Conservation (phyloP, 352 stramenopile genomes). For the Phytophthora pini region DNA sequence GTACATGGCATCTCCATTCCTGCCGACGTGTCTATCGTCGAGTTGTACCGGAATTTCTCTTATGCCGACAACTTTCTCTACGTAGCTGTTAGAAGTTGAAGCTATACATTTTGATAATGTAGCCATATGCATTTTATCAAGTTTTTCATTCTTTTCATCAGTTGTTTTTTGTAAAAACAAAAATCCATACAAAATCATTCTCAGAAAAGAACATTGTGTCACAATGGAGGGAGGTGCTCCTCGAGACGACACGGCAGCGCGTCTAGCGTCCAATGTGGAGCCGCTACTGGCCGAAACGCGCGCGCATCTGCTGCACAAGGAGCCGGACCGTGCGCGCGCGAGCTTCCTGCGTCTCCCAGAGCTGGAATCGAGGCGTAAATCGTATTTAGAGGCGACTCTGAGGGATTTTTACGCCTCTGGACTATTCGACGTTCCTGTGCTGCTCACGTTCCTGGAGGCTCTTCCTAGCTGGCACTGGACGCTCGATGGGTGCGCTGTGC, state of each 20-base stretch:
- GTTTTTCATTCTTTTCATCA: background rate
- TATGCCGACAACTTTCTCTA: slow-evolving; percentile 87
- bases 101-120: background rate
- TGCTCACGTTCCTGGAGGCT: slow-evolving; percentile 74
- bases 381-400: slow-evolving; percentile 61
- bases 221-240: slow-evolving; percentile 8
- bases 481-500: slow-evolving; percentile 68
- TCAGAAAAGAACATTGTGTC: slow-evolving; percentile 23
- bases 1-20: slow-evolving; percentile 70
- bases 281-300: slow-evolving; percentile 43
- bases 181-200: slow-evolving; percentile 12
- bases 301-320: slow-evolving; percentile 54
- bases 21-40: slow-evolving; percentile 53
- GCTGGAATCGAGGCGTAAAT: slow-evolving; percentile 44
- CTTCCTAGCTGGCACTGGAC: slow-evolving; percentile 78
- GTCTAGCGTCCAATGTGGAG: slow-evolving; percentile 25
- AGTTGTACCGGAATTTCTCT: slow-evolving; percentile 67
- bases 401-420: slow-evolving; percentile 72
- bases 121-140: background rate
- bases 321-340: slow-evolving; percentile 59
- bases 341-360: slow-evolving; percentile 68
- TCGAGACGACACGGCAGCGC: slow-evolving; percentile 13
- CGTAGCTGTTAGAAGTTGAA: slow-evolving; percentile 40
- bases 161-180: slow-evolving; percentile 2
- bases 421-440: slow-evolving; percentile 63